Conservation (phyloP, 352 stramenopile genomes). For the Discostella stelligera region DNA sequence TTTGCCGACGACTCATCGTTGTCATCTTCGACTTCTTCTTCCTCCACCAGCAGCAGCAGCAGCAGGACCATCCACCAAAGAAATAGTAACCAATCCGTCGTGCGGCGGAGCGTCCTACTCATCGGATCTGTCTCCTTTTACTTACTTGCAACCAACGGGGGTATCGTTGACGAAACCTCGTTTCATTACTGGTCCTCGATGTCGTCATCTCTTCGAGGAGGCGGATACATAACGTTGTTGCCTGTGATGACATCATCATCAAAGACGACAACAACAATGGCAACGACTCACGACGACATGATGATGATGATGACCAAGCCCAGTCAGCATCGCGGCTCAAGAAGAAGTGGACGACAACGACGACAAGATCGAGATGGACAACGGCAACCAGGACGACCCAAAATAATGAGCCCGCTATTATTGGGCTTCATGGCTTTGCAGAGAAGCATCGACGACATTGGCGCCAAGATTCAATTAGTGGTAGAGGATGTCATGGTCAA, state of each 20-base stretch:
- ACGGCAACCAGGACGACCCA: background rate
- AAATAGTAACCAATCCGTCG: background rate
- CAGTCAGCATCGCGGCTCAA: background rate
- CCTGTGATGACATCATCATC: background rate
- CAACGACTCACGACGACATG: background rate
- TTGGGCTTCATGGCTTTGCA: background rate
- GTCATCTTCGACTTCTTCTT: background rate
- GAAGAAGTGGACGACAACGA: background rate
- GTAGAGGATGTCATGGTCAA: background rate
- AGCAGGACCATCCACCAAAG: background rate
- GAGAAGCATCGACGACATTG: background rate
- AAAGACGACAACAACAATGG: background rate
- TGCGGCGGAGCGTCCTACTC: conserved; percentile 4
- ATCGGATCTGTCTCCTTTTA: background rate
- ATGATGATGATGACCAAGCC: background rate
- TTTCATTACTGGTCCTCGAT: background rate
- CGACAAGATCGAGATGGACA: no score
- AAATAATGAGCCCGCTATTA: background rate
- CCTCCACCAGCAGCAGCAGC: background rate
- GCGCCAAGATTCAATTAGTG: conserved; percentile 4
- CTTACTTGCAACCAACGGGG: background rate
- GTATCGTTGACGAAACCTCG: background rate
- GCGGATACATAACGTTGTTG: conserved; percentile 1
- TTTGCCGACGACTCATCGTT: background rate
- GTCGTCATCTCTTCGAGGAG: background rate